Evolutionary conservation across 208 protist genomes (phyloP).

Genomic region (Trypanosoma melophagium): DNA sequence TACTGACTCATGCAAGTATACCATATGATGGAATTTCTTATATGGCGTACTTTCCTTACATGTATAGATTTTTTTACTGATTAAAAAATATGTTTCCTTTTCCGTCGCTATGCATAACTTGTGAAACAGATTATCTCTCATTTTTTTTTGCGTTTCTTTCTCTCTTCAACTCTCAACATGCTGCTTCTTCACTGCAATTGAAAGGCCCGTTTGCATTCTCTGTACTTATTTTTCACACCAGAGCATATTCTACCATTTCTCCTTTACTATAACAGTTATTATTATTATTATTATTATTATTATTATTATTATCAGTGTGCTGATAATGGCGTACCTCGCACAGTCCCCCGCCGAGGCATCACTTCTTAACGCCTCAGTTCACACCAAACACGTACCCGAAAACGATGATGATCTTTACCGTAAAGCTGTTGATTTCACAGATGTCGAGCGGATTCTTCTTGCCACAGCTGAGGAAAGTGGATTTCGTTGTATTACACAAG

Average conservation of each 20-base stretch:
- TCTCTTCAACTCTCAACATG: too few species aligned
- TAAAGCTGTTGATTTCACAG: conserved; percentile 46
- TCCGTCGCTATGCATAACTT: too few species aligned
- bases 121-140: too few species aligned
- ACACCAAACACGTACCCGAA: background rate
- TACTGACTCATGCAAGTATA: background rate
- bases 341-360: background rate
- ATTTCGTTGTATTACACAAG: conserved; percentile 51
- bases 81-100: too few species aligned
- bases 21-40: background rate
- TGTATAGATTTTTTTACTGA: too few species aligned
- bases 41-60: too few species aligned
- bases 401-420: conserved; percentile 47
- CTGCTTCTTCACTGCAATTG: too few species aligned
- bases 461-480: conserved; percentile 13
- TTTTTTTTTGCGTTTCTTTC: too few species aligned
- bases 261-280: background rate
- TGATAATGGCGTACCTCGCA: conserved; percentile 25
- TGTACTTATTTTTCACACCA: too few species aligned
- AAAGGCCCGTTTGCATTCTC: too few species aligned
- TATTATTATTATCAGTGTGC: background rate
- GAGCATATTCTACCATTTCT: too few species aligned
- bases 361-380: background rate
- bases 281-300: conserved; percentile 5
- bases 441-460: conserved; percentile 46